phyloP scores from a whole-genome alignment of 2,329 filamentous ascomycete genomes.

The Fusarium denticulatum region DNA sequence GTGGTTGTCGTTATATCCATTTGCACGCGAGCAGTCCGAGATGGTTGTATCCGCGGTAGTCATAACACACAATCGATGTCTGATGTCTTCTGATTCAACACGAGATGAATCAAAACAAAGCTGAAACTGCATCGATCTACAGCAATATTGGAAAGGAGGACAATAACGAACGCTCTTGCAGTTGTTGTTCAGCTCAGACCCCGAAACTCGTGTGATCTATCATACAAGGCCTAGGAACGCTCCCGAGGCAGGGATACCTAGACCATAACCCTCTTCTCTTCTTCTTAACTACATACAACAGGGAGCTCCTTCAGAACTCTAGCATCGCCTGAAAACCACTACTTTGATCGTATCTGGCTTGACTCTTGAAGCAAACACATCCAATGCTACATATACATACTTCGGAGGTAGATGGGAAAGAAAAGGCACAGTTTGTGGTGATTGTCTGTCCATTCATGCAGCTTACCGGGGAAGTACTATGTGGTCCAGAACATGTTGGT shows the following conservation, averaged over 20 bases:
- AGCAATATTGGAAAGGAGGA: not conserved
- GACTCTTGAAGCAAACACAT: not conserved
- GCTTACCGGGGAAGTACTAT: not conserved
- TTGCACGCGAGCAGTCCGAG: constrained; percentile 13
- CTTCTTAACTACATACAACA: not conserved
- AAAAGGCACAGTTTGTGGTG: not conserved
- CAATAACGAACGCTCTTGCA: not conserved
- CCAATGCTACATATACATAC: not conserved
- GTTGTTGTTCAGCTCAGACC: not conserved
- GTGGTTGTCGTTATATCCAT: not conserved
- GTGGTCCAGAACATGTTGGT: not conserved
- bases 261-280: not conserved
- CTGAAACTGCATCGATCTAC: not conserved
- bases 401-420: not conserved
- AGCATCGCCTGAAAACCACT: not conserved
- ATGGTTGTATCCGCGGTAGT: not conserved
- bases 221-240: constrained; percentile 15
- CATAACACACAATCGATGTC: not conserved
- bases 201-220: constrained; percentile 5
- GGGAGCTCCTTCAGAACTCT: not conserved
- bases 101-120: not conserved
- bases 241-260: not conserved
- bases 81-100: not conserved
- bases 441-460: not conserved
- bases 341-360: not conserved